Evolutionary conservation across 164 flowering plant species (phyloP).

Genomic region (Tetrastigma voinierianum): DNA sequence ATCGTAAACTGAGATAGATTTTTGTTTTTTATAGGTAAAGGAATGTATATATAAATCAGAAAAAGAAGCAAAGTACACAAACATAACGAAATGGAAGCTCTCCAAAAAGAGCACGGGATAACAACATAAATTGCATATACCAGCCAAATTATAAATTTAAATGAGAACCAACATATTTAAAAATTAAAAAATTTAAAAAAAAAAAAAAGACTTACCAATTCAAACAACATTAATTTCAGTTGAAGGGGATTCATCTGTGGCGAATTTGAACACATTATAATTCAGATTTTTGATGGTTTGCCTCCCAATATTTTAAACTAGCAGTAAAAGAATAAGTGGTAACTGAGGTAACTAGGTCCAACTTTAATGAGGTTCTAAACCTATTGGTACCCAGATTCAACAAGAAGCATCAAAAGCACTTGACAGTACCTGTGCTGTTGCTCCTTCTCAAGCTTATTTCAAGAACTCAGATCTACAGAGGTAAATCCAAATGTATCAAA

Average conservation of each 20-base stretch:
- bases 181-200: too few relatives aligned
- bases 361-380: too few relatives aligned
- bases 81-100: too few relatives aligned
- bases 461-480: slow-evolving; percentile 84
- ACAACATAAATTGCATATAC: not conserved
- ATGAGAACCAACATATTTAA: not conserved
- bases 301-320: not conserved
- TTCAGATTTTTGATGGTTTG: not conserved
- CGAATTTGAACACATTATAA: not conserved
- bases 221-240: not conserved
- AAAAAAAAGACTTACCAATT: not conserved
- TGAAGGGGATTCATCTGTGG: too few relatives aligned
- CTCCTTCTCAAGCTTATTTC: slow-evolving; percentile 80
- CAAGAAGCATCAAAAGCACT: slow-evolving; percentile 4
- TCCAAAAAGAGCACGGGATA: too few relatives aligned
- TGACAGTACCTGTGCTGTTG: slow-evolving; percentile 61
- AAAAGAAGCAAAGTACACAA: too few relatives aligned
- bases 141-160: not conserved
- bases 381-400: not conserved
- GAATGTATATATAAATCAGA: too few relatives aligned
- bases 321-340: not conserved
- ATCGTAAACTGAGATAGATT: too few relatives aligned
- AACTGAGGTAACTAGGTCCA: not conserved
- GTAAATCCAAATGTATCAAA: slow-evolving; percentile 99
- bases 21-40: too few relatives aligned